These are phyloP conservation scores for Sarocladium brachiariae DNA, from an alignment of 2,329 filamentous ascomycete species.

Conservation along the genomic window DNA sequence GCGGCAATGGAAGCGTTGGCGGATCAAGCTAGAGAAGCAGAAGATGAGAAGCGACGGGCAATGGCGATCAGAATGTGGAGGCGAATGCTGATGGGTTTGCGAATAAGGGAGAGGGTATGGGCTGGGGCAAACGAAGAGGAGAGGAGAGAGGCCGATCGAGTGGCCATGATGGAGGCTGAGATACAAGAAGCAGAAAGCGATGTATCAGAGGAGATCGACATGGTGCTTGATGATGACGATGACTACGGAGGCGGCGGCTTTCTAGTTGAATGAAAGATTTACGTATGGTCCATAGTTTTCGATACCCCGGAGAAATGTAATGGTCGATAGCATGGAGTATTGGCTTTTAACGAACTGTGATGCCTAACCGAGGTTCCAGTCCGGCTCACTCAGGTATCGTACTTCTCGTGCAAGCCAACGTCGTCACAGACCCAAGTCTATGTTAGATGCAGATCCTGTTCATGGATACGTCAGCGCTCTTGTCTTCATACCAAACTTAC, in stretches of 20 bases:
- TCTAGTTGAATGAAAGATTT: slow-evolving; percentile 24
- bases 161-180: slow-evolving; percentile 22
- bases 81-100: slow-evolving; percentile 68
- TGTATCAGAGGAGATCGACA: slow-evolving; percentile 36
- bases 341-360: too few relatives aligned
- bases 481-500: too few relatives aligned
- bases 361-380: too few relatives aligned
- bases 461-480: too few relatives aligned
- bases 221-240: slow-evolving; percentile 31
- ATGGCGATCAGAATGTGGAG: slow-evolving; percentile 60
- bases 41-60: slow-evolving; percentile 64
- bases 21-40: slow-evolving; percentile 56
- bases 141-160: slow-evolving; percentile 31
- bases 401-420: too few relatives aligned
- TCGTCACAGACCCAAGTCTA: too few relatives aligned
- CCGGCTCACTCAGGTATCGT: too few relatives aligned
- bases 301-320: not conserved
- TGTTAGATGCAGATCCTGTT: too few relatives aligned
- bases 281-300: not conserved
- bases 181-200: slow-evolving; percentile 31
- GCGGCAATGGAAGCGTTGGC: slow-evolving; percentile 62
- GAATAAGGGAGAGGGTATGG: slow-evolving; percentile 69
- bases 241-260: slow-evolving; percentile 37
- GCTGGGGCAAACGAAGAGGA: slow-evolving; percentile 45
- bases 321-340: too few relatives aligned